Evolutionary conservation across 2,329 filamentous ascomycete genomes (phyloP).

Genomic region (Diaporthe citriasiana): DNA sequence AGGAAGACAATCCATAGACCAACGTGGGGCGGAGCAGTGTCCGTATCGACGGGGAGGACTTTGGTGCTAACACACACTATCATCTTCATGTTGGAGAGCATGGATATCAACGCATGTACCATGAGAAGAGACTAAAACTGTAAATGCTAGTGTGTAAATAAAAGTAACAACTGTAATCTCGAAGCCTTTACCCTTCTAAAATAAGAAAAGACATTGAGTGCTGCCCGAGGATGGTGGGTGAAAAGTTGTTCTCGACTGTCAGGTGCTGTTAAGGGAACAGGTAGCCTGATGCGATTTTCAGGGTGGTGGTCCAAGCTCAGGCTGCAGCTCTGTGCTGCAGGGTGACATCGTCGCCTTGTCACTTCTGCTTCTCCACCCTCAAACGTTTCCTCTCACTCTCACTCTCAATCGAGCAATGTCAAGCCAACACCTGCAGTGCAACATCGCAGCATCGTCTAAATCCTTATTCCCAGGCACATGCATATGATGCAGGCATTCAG

Average conservation of each 20-base stretch:
- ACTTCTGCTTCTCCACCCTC: neutral
- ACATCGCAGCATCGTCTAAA: neutral
- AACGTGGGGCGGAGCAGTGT: conserved; percentile 16
- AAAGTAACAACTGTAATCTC: fast-evolving
- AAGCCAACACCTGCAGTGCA: conserved; percentile 15
- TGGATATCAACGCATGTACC: fast-evolving
- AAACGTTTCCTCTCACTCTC: neutral
- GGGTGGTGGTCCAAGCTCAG: neutral
- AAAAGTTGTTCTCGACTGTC: neutral
- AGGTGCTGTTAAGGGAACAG: neutral
- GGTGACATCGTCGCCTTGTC: conserved; percentile 13
- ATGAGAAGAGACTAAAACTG: fast-evolving
- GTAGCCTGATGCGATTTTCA: neutral
- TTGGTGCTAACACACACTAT: neutral
- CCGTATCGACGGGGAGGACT: neutral
- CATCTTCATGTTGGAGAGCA: fast-evolving
- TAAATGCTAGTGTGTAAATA: neutral
- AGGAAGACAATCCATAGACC: neutral
- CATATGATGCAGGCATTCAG: neutral
- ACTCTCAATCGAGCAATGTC: neutral
- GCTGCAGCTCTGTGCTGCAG: conserved; percentile 5
- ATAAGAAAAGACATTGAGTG: fast-evolving
- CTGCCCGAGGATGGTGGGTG: no score
- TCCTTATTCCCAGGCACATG: conserved; percentile 7
- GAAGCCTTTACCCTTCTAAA: no score